These are phyloP conservation scores for Ophiocordyceps sinensis DNA, from an alignment of 2,329 filamentous ascomycete species.

Conservation along the genomic window DNA sequence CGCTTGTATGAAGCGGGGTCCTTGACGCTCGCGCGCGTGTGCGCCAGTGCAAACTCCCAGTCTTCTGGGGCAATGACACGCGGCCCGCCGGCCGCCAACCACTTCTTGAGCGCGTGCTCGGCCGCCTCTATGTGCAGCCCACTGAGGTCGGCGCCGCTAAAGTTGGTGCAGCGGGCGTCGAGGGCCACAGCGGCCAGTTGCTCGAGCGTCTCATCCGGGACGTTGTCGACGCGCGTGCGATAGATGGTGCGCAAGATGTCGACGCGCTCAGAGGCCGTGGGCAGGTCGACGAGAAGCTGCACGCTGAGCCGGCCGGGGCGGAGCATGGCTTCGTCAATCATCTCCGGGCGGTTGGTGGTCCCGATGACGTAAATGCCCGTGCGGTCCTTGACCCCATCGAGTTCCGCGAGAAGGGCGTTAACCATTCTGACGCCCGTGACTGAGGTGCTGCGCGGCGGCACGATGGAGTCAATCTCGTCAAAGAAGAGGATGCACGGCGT, in stretches of 20 bases:
- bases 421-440: slow-evolving; percentile 76
- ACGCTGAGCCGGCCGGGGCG: slow-evolving; percentile 81
- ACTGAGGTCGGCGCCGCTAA: slow-evolving; percentile 54
- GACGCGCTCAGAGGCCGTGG: slow-evolving; percentile 61
- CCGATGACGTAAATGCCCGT: slow-evolving; percentile 87
- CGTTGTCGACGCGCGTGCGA: slow-evolving; percentile 23
- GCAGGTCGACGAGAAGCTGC: slow-evolving; percentile 79
- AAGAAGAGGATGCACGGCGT: slow-evolving; percentile 95
- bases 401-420: slow-evolving; percentile 85
- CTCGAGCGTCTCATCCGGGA: slow-evolving; percentile 30
- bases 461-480: slow-evolving; percentile 88
- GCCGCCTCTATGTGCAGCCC: slow-evolving; percentile 32
- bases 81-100: slow-evolving; percentile 13
- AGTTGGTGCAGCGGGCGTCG: slow-evolving; percentile 55
- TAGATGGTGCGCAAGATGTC: slow-evolving; percentile 68
- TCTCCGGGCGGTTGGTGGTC: slow-evolving; percentile 88
- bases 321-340: slow-evolving; percentile 92
- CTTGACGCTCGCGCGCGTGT: slow-evolving; percentile 34
- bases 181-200: slow-evolving; percentile 50
- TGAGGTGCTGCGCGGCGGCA: slow-evolving; percentile 65
- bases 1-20: slow-evolving; percentile 26
- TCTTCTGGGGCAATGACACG: slow-evolving; percentile 22
- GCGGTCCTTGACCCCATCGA: slow-evolving; percentile 71
- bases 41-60: slow-evolving; percentile 36
- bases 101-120: slow-evolving; percentile 30